These are phyloP conservation scores for Xylariaceae sp. DNA, from an alignment of 2,329 filamentous ascomycete species.

Conservation along the genomic window DNA sequence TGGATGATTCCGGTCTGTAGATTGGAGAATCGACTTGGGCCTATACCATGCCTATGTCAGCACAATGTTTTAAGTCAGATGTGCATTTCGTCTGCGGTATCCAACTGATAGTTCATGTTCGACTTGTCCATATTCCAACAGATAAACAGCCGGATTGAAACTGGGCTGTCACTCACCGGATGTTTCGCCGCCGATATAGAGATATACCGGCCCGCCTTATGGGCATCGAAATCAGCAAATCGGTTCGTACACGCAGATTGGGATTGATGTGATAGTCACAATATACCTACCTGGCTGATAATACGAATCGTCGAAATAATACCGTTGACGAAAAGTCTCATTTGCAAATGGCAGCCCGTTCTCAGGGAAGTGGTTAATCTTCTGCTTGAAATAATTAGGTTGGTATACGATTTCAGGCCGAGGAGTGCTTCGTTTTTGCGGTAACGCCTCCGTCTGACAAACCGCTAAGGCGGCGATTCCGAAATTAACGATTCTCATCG, in stretches of 20 bases:
- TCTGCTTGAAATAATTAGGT: conserved; percentile 29
- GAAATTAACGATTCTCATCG: neutral
- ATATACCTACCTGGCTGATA: conserved; percentile 41
- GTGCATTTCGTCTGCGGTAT: neutral
- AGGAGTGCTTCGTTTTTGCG: neutral
- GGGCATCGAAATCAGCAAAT: conserved; percentile 9
- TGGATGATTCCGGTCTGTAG: conserved; percentile 41
- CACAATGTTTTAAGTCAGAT: neutral
- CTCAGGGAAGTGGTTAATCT: conserved; percentile 45
- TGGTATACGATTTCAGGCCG: conserved; percentile 14
- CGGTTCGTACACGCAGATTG: neutral
- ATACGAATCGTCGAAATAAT: conserved; percentile 50
- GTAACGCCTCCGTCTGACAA: neutral
- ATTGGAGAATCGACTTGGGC: conserved; percentile 26
- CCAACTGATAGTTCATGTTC: neutral
- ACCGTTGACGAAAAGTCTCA: conserved; percentile 51
- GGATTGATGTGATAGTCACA: neutral
- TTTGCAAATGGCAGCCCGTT: conserved; percentile 35
- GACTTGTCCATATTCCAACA: neutral
- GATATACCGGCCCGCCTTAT: conserved; percentile 40
- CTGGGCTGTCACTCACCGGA: conserved; percentile 15
- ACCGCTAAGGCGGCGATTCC: neutral
- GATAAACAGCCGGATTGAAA: neutral
- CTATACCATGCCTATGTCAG: neutral
- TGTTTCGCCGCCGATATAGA: conserved; percentile 33